These are phyloP conservation scores for Tuber microsphaerosporum DNA, from an alignment of 495 filamentous ascomycete genomes.

Conservation along the genomic window DNA sequence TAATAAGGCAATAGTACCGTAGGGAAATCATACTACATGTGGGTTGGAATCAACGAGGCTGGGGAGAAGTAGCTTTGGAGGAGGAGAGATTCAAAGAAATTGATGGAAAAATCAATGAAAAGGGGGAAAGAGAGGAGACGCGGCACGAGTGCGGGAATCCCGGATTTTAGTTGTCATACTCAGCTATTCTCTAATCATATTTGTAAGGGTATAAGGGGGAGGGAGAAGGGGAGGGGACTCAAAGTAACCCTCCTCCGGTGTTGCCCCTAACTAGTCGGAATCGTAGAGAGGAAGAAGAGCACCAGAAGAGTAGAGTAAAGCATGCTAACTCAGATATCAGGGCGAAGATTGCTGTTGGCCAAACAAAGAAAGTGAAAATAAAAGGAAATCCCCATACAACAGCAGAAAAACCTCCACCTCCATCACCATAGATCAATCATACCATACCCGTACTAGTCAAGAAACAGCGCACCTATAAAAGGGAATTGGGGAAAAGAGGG, in stretches of 20 bases:
- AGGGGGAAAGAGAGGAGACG: not conserved
- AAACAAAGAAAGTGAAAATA: not conserved
- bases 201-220: not conserved
- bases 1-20: not conserved
- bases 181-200: not conserved
- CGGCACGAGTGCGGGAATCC: not conserved
- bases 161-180: not conserved
- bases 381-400: not conserved
- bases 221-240: not conserved
- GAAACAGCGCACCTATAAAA: not conserved
- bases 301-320: not conserved
- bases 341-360: not conserved
- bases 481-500: constrained; percentile 3
- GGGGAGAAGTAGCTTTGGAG: not conserved
- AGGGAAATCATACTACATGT: not conserved
- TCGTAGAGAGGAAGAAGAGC: not conserved
- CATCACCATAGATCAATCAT: not conserved
- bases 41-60: not conserved
- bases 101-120: not conserved
- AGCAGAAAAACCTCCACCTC: not conserved
- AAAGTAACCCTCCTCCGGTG: not conserved
- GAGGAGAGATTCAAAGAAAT: not conserved
- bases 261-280: not conserved
- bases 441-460: not conserved
- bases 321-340: not conserved